Conservation (phyloP, 1,139 yeast genomes). For the Saccharomyces hybrid region DNA sequence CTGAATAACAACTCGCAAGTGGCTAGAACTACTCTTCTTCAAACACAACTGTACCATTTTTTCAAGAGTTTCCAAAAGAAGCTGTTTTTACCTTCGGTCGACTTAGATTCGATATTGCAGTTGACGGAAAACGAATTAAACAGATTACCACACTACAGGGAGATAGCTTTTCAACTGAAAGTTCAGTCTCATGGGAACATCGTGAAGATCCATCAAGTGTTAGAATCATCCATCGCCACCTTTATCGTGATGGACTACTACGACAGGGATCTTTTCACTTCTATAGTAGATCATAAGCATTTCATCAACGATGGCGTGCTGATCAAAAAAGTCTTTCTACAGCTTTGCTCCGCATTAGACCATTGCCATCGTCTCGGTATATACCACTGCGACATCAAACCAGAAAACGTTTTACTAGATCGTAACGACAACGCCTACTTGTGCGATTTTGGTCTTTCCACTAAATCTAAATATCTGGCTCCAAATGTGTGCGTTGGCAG, state of each 20-base stretch:
- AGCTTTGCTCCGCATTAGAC: constrained; percentile 62
- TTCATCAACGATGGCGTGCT: constrained; percentile 32
- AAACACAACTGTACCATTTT: constrained; percentile 24
- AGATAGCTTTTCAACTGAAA: constrained; percentile 61
- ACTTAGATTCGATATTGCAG: constrained; percentile 23
- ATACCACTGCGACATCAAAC: constrained; percentile 86
- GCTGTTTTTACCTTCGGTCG: constrained; percentile 25
- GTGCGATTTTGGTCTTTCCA: constrained; percentile 84
- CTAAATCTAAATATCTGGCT: constrained; percentile 49
- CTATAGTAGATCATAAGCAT: constrained; percentile 60
- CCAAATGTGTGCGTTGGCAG: constrained; percentile 82
- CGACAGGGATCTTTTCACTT: constrained; percentile 71
- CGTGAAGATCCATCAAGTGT: constrained; percentile 64
- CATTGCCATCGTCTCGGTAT: constrained; percentile 62
- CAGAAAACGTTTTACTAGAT: constrained; percentile 73
- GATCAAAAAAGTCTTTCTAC: constrained; percentile 67
- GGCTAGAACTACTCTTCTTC: constrained; percentile 25
- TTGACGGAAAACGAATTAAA: constrained; percentile 21
- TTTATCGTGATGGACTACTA: constrained; percentile 77
- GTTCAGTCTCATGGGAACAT: constrained; percentile 76
- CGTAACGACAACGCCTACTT: constrained; percentile 53
- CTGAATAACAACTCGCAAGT: constrained; percentile 24
- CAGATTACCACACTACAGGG: constrained; percentile 38
- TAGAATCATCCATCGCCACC: constrained; percentile 47
- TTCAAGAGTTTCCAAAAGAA: constrained; percentile 24